Evolutionary conservation across 352 stramenopile genomes (phyloP).

Genomic region (Saprolegnia diclina): DNA sequence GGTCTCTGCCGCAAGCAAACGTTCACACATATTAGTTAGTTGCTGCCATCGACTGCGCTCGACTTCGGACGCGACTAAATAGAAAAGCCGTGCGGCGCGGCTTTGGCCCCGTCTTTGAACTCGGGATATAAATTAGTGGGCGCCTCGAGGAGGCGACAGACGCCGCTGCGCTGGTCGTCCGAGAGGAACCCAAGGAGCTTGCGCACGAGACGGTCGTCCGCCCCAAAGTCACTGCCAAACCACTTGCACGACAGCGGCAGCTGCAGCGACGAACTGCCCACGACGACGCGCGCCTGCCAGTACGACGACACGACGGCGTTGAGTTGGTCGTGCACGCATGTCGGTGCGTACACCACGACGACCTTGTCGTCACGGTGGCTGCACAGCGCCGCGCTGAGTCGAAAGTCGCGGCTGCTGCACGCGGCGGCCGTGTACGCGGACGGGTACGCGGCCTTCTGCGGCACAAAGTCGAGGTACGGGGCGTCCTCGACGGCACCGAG

Average conservation of each 20-base stretch:
- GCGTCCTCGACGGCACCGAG: slow-evolving; percentile 33
- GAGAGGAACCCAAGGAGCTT: slow-evolving; percentile 8
- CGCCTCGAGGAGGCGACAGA: background rate
- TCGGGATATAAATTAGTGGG: slow-evolving; percentile 12
- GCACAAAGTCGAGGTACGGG: slow-evolving; percentile 37
- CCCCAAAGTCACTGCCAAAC: slow-evolving; percentile 34
- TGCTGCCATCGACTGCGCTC: too few species aligned
- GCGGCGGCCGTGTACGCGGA: slow-evolving; percentile 33
- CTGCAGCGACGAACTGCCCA: slow-evolving; percentile 40
- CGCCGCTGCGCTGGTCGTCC: background rate
- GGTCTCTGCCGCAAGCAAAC: too few species aligned
- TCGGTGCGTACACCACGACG: slow-evolving; percentile 67
- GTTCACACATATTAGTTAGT: too few species aligned
- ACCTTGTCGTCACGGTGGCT: slow-evolving; percentile 40
- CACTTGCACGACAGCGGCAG: slow-evolving; percentile 61
- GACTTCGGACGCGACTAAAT: too few species aligned
- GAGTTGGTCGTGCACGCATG: slow-evolving; percentile 66
- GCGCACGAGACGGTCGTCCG: slow-evolving; percentile 2
- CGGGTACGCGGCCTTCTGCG: slow-evolving; percentile 36
- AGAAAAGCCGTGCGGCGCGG: too few species aligned
- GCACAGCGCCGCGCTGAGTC: slow-evolving; percentile 82
- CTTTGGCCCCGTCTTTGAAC: background rate
- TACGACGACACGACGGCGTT: slow-evolving; percentile 45
- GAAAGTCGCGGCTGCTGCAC: slow-evolving; percentile 52
- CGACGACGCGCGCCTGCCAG: slow-evolving; percentile 39